These are phyloP conservation scores for Corrigiola litoralis DNA, from an alignment of 179 eudicot genomes.

Conservation along the genomic window DNA sequence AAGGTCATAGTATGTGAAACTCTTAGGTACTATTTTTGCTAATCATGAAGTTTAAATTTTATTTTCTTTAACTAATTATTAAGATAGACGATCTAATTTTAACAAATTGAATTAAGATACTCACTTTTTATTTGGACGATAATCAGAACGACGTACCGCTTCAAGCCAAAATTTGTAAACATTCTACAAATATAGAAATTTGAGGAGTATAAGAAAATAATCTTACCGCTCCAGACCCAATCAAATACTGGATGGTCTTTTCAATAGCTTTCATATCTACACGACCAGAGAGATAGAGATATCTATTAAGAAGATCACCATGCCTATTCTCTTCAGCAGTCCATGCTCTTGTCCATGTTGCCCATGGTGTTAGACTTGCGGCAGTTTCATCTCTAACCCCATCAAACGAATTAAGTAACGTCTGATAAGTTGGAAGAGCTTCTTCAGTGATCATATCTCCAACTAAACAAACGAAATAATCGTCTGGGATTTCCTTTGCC, in stretches of 20 bases:
- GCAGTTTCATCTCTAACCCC: constrained; percentile 30
- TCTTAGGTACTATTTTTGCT: too few species aligned
- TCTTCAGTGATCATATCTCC: constrained; percentile 35
- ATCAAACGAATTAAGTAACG: constrained; percentile 26
- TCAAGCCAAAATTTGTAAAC: too few species aligned
- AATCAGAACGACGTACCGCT: too few species aligned
- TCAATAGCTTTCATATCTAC: constrained; percentile 44
- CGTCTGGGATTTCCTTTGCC: constrained; percentile 43
- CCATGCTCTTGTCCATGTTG: constrained; percentile 39
- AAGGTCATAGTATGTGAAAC: too few species aligned
- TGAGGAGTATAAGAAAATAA: neutral
- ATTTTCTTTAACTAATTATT: too few species aligned
- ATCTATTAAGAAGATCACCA: constrained; percentile 43
- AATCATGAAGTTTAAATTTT: too few species aligned
- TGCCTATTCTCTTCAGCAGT: constrained; percentile 52
- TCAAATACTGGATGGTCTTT: constrained; percentile 35
- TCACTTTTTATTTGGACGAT: too few species aligned
- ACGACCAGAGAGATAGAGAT: constrained; percentile 41
- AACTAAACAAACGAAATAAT: constrained; percentile 38
- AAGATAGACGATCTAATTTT: too few species aligned
- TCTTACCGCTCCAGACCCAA: constrained; percentile 28
- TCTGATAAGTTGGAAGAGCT: constrained; percentile 33
- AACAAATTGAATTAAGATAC: too few species aligned
- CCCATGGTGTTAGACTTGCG: constrained; percentile 26
- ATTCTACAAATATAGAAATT: too few species aligned